A percentile compares a stretch with the other conserved stretches of the same genome.
Conservation (phyloP, 805 yeast species). For the Maudiozyma serrabonitensis region DNA sequence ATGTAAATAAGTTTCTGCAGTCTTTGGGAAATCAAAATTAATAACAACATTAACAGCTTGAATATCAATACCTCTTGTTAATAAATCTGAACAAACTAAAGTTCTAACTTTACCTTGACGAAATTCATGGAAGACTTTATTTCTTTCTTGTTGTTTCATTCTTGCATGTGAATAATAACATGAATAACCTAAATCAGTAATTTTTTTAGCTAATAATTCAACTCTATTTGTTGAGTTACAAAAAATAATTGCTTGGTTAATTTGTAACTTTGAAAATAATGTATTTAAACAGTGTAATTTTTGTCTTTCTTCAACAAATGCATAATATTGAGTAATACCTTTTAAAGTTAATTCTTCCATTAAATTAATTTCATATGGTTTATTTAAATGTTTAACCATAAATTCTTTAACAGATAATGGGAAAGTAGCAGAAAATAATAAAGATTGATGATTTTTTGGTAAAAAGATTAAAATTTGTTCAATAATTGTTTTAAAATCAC, state of each 20-base stretch:
- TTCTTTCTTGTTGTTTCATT: constrained; percentile 96
- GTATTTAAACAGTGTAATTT: constrained; percentile 94
- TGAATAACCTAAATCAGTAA: constrained; percentile 92
- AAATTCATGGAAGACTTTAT: constrained; percentile 96
- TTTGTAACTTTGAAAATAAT: constrained; percentile 83
- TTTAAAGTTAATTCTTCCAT: constrained; percentile 96
- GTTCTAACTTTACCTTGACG: constrained; percentile 97
- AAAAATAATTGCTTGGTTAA: constrained; percentile 93
- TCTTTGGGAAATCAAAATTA: constrained; percentile 96
- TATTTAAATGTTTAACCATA: constrained; percentile 80
- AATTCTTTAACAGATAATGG: constrained; percentile 88
- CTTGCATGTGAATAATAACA: constrained; percentile 95
- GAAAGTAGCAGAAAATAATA: constrained; percentile 91
- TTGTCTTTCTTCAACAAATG: constrained; percentile 96
- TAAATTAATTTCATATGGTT: constrained; percentile 90
- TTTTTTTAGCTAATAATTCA: constrained; percentile 88
- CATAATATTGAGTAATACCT: constrained; percentile 95
- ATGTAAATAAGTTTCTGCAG: constrained; percentile 94
- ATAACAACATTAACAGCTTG: constrained; percentile 98
- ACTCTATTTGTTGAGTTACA: constrained; percentile 96
- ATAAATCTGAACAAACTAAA: constrained; percentile 89
- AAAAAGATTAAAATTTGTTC: constrained; percentile 77
- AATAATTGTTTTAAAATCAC: constrained; percentile 80
- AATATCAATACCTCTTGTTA: constrained; percentile 97
- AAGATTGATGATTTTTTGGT: constrained; percentile 72